These are phyloP conservation scores for Talaromyces funiculosus DNA, from an alignment of 2,329 filamentous ascomycete species.

Conservation along the genomic window DNA sequence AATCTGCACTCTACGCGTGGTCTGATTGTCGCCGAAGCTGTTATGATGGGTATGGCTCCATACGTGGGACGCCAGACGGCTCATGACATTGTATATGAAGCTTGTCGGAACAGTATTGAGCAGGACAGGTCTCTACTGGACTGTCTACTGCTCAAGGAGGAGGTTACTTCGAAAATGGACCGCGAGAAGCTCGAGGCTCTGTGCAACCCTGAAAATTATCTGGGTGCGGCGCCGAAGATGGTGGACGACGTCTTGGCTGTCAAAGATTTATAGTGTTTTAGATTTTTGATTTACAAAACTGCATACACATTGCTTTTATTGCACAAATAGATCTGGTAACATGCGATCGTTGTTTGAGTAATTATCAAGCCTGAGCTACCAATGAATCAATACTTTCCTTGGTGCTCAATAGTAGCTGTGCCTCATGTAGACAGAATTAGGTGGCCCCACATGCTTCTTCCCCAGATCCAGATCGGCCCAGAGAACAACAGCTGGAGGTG, in stretches of 20 bases:
- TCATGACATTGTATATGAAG: slow-evolving; percentile 53
- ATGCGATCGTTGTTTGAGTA: too few species aligned
- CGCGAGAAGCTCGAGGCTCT: slow-evolving; percentile 46
- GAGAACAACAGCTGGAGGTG: background rate
- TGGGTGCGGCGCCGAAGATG: slow-evolving; percentile 30
- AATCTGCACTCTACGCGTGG: slow-evolving; percentile 50
- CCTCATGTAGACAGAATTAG: background rate
- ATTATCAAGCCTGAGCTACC: too few species aligned
- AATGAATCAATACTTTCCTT: background rate
- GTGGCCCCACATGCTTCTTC: background rate
- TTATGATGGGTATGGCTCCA: slow-evolving; percentile 57
- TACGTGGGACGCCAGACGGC: slow-evolving; percentile 49
- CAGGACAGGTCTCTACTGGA: slow-evolving; percentile 40
- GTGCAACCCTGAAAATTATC: slow-evolving; percentile 51
- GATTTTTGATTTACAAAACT: background rate
- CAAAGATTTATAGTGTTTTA: background rate
- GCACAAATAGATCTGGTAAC: background rate
- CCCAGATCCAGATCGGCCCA: background rate
- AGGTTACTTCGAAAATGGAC: slow-evolving; percentile 41
- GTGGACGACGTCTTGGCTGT: slow-evolving; percentile 28
- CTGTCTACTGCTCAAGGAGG: slow-evolving; percentile 30
- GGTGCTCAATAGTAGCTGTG: background rate
- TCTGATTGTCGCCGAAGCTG: slow-evolving; percentile 53
- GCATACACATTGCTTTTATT: background rate
- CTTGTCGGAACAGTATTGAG: slow-evolving; percentile 49